phyloP scores from a whole-genome alignment of 2,329 filamentous ascomycete genomes.

The Microascus cirrosus region DNA sequence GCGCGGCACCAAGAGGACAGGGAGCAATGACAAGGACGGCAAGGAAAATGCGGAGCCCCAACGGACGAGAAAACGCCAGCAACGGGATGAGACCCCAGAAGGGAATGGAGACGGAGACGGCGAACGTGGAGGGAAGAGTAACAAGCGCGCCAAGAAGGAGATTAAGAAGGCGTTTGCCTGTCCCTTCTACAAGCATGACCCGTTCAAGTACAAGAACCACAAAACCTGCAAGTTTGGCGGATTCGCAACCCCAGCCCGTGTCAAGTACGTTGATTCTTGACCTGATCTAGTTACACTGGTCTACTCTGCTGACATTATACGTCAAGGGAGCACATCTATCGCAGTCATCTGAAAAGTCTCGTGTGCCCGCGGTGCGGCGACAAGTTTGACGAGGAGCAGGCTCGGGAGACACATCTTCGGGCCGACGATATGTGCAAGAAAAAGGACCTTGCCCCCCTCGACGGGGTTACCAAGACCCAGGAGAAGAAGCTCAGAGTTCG shows the following conservation, averaged over 20 bases:
- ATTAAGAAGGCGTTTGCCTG: slow-evolving; percentile 19
- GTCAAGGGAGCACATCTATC: slow-evolving; percentile 3
- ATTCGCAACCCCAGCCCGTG: slow-evolving; percentile 11
- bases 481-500: background rate
- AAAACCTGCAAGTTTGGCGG: slow-evolving; percentile 14
- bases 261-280: slow-evolving; percentile 12
- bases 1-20: background rate
- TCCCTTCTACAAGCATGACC: slow-evolving; percentile 23
- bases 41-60: slow-evolving; percentile 8
- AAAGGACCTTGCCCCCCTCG: background rate
- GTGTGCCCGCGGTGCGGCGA: background rate
- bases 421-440: background rate
- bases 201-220: slow-evolving; percentile 11
- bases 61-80: slow-evolving; percentile 1
- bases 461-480: background rate
- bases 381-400: background rate
- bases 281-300: no score
- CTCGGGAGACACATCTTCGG: background rate
- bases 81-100: slow-evolving; percentile 11
- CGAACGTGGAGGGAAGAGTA: slow-evolving; percentile 15
- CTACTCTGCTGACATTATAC: background rate
- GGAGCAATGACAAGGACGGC: slow-evolving; percentile 7
- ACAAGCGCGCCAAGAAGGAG: slow-evolving; percentile 23
- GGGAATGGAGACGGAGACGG: slow-evolving; percentile 17
- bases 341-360: background rate